Base-by-base conservation (phyloP, 2,329 filamentous ascomycete species). In the Dactylellina sp. region DNA sequence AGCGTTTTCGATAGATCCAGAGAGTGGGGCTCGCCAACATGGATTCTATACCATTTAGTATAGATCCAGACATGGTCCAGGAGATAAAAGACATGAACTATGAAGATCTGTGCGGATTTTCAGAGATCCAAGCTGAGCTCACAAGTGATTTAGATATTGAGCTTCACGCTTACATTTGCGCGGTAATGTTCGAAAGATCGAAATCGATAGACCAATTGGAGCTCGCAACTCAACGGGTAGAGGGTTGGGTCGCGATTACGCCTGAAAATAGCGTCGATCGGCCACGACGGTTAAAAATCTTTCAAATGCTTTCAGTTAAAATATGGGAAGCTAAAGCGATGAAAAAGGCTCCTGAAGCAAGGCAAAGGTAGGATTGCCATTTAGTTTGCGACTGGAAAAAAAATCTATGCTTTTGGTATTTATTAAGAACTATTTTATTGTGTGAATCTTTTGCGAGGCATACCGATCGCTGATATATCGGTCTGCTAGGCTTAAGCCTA, bases 171-270 rank as follows among this genome's bases (percentile, higher is more conserved):
- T 46, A 46, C 12, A 16, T 46, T 16, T 46, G 42, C 12, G n/a
- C 12, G 4, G 42, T 22, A 16, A 12, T 46, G n/a, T 46, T 46
- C 12, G n/a, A 22, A 12, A 46, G 12, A 12, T 46, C 42, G 7
- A 22, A 22, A 16, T 46, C 42, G 4, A 4, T 16, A 4, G 42
- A 46, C 42, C n/a, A 46, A 22, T 22, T 46, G n/a, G n/a, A 18
- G 12, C 42, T 46, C 4, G n/a, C n/a, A 18, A 22, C 42, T 22
- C n/a, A 46, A 7, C 42, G 20, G n/a, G 42, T 46, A 18, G 42
- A 46, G 12, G 42, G 42, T 46, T 46, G 42, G 42, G 42, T 46
- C n/a, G 42, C 42, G 42, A 12, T 46, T 46, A 46, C 42, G 28
- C 28, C 28, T 32, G 28, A 46, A 4, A 32, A 4, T 32, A 9